phyloP scores from a whole-genome alignment of 257 asterid species.

The Ballota nigra region DNA sequence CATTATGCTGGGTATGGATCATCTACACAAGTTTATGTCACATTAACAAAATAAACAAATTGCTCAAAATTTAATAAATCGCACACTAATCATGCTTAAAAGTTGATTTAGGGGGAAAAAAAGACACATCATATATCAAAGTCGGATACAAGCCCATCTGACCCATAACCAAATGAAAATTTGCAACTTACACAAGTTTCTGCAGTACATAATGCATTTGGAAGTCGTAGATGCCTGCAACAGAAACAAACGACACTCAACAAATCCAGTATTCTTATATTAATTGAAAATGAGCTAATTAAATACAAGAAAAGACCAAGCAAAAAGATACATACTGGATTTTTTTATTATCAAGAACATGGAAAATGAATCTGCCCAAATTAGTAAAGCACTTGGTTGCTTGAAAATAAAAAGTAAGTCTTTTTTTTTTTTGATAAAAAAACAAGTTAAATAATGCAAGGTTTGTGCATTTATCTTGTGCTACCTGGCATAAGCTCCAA shows the following conservation, averaged over 20 bases:
- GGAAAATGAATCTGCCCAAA: conserved; percentile 8
- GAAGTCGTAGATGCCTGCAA: conserved; percentile 79
- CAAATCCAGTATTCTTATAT: conserved; percentile 12
- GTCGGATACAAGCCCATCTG: conserved; percentile 10
- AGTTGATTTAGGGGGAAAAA: too few species aligned
- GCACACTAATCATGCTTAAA: too few species aligned
- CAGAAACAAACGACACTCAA: conserved; percentile 25
- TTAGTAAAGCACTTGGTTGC: not conserved
- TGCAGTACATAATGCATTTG: conserved; percentile 65
- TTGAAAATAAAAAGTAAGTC: conserved; percentile 10
- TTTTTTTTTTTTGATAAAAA: too few species aligned
- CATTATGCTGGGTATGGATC: not conserved
- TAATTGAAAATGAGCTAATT: not conserved
- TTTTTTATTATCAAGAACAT: conserved; percentile 2
- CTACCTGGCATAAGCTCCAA: conserved; percentile 78
- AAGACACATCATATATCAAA: not conserved
- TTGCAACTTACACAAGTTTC: conserved; percentile 81
- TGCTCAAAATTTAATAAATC: not conserved
- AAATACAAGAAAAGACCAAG: conserved; percentile 15
- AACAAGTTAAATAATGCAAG: not conserved
- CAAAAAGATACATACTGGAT: not conserved
- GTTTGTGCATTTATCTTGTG: conserved; percentile 13
- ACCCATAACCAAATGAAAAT: conserved; percentile 10
- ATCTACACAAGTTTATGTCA: not conserved
- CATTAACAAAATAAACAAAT: not conserved